Evolutionary conservation across 2,329 filamentous ascomycete species (phyloP), one percentile per base, ranked within the genome.

Genomic region (Cyphellophora attinorum): DNA sequence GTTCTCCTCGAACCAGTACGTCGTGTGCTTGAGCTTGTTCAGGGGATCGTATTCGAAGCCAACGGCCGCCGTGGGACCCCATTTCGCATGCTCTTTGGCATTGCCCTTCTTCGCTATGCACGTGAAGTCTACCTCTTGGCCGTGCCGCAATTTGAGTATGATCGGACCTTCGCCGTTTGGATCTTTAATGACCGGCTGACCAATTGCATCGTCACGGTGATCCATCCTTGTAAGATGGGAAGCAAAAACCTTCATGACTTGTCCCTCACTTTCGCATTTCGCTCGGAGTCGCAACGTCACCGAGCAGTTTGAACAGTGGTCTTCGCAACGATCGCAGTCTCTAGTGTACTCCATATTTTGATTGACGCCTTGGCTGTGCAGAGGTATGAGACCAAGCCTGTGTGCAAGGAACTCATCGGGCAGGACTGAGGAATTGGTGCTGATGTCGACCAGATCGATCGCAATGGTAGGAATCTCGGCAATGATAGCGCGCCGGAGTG

Each of bases 21-120:
- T 85, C 37, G 91, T 70, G 61, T 98, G 91, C 47, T 80, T 76
- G 46, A 98, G 67, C 64, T 93, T 95, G 65, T 98, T 98, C 60
- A 93, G 83, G 41, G 91, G 91, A 57, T 98, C 91, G 60, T 98
- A 98, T 61, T 98, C 91, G 56, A 98, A 98, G 15, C 85, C 88
- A 27, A 98, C 79, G 3, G 91, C 91, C 27, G 86, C 74, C 21
- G 84, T 89, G 2, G 91, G 88, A 52, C 85, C 83, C 91, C 91
- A 98, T 61, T 98, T 98, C 6, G 91, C 85, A 61, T 98, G 91
- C 59, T 98, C 91, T 68, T 98, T 98, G 23, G 89, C 88, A 46
- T 96, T 96, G 1, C 91, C 91, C 70, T 96, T 96, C 70, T 94
- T 95, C 33, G 89, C 91, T 46, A 95, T 82, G 56, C 89, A 96